A percentile compares a stretch with the other conserved stretches of the same genome.
phyloP scores from a whole-genome alignment of 345 rosid genomes.

The Euphorbia peplus region DNA sequence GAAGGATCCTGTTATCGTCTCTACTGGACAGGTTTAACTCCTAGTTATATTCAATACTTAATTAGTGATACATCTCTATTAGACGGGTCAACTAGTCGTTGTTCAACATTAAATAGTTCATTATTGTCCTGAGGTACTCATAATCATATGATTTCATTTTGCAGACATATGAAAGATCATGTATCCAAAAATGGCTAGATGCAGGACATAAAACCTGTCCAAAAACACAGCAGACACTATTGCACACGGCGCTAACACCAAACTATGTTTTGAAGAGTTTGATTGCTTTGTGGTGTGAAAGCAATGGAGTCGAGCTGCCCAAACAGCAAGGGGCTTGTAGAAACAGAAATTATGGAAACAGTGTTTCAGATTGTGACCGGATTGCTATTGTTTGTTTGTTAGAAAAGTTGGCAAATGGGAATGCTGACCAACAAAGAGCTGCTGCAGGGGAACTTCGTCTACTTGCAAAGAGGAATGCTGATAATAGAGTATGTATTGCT shows the following conservation, averaged over 20 bases:
- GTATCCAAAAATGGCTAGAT: conserved; percentile 96
- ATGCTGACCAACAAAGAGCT: conserved; percentile 78
- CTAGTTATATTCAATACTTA: background rate
- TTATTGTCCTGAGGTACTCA: conserved; percentile 12
- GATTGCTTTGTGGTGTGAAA: conserved; percentile 93
- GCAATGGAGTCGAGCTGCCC: conserved; percentile 86
- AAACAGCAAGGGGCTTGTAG: conserved; percentile 63
- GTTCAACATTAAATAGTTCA: conserved; percentile 4
- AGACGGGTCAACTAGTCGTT: conserved; percentile 66
- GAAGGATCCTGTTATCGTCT: conserved; percentile 97
- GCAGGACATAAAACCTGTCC: conserved; percentile 97
- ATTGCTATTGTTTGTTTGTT: conserved; percentile 57
- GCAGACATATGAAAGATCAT: conserved; percentile 94
- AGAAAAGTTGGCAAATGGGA: conserved; percentile 59
- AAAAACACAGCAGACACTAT: conserved; percentile 89
- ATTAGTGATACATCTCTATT: conserved; percentile 78
- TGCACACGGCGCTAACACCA: conserved; percentile 83
- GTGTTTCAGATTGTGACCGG: conserved; percentile 79
- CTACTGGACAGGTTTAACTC: conserved; percentile 85
- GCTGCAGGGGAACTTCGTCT: conserved; percentile 95
- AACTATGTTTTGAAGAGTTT: conserved; percentile 91
- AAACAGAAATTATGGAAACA: conserved; percentile 50
- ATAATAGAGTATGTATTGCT: conserved; percentile 90
- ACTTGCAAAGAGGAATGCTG: conserved; percentile 90
- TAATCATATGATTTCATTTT: conserved; percentile 20